Conservation (phyloP, 306 rosid genomes). For the Acacia confusa region DNA sequence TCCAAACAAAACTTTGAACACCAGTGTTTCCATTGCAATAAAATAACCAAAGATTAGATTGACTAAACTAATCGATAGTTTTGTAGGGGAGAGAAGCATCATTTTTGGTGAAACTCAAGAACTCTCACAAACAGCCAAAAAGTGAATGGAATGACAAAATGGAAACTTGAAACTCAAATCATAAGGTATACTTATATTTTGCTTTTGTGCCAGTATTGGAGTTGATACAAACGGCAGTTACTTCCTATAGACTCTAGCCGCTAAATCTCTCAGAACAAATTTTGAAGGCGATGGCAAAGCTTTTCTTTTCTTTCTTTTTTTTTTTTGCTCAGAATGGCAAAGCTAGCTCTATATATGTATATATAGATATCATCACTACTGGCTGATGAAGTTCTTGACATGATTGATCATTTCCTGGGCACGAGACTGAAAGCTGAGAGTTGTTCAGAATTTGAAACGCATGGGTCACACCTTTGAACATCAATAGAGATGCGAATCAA, state of each 20-base stretch:
- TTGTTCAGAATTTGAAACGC: constrained; percentile 76
- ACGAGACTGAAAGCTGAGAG: constrained; percentile 55
- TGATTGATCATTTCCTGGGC: constrained; percentile 65
- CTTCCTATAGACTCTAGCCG: not conserved
- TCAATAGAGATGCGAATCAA: too few species aligned
- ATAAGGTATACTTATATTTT: not conserved
- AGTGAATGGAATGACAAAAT: not conserved
- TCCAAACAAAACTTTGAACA: too few species aligned
- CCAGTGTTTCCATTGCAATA: too few species aligned
- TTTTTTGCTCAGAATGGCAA: too few species aligned
- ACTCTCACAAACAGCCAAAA: not conserved
- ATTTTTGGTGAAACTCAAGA: not conserved
- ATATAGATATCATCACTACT: constrained; percentile 1
- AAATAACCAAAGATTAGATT: not conserved
- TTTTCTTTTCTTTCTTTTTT: too few species aligned
- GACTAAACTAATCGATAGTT: not conserved
- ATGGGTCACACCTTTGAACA: constrained; percentile 77
- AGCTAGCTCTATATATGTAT: too few species aligned
- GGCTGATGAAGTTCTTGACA: constrained; percentile 47
- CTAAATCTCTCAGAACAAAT: not conserved
- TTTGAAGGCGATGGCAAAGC: not conserved
- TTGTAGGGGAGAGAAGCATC: not conserved
- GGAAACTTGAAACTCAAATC: not conserved
- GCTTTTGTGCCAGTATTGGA: not conserved
- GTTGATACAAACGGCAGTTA: not conserved